These are phyloP conservation scores for Alternaria tenuissima DNA, from an alignment of 2,329 filamentous ascomycete genomes.

Conservation along the genomic window DNA sequence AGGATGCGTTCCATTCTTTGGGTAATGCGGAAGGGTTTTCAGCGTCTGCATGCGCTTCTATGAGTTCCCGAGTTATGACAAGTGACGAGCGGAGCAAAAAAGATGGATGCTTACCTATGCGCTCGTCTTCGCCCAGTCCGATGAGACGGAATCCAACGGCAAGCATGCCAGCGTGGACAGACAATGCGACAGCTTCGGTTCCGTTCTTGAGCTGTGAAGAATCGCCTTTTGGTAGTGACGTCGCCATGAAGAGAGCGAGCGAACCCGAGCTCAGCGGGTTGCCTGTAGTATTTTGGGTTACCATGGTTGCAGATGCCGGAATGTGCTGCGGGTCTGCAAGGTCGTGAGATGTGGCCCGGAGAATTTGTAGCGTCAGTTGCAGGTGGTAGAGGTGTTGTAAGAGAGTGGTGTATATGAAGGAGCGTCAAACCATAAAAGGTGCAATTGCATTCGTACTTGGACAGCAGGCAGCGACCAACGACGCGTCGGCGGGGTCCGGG, in stretches of 20 bases:
- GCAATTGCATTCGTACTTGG: background rate
- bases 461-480: conserved; percentile 19
- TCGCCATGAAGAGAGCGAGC: conserved; percentile 55
- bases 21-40: conserved; percentile 71
- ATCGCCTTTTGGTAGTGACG: conserved; percentile 52
- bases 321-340: background rate
- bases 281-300: conserved; percentile 39
- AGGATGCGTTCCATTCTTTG: conserved; percentile 79
- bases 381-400: background rate
- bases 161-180: conserved; percentile 83
- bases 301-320: conserved; percentile 29
- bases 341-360: background rate
- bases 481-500: conserved; percentile 33
- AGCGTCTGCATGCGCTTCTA: conserved; percentile 65
- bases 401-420: background rate
- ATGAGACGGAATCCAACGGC: conserved; percentile 81
- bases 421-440: background rate
- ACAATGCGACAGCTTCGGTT: conserved; percentile 84
- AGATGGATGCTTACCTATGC: conserved; percentile 63
- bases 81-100: conserved; percentile 11
- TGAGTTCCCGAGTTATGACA: conserved; percentile 33
- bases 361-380: background rate
- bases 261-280: conserved; percentile 56
- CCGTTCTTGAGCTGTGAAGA: conserved; percentile 66
- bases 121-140: conserved; percentile 84